A percentile compares a stretch with the other conserved stretches of the same genome.
These are phyloP conservation scores for Sarcodon aspratus DNA, from an alignment of 768 basidiomycete genomes.

Conservation along the genomic window DNA sequence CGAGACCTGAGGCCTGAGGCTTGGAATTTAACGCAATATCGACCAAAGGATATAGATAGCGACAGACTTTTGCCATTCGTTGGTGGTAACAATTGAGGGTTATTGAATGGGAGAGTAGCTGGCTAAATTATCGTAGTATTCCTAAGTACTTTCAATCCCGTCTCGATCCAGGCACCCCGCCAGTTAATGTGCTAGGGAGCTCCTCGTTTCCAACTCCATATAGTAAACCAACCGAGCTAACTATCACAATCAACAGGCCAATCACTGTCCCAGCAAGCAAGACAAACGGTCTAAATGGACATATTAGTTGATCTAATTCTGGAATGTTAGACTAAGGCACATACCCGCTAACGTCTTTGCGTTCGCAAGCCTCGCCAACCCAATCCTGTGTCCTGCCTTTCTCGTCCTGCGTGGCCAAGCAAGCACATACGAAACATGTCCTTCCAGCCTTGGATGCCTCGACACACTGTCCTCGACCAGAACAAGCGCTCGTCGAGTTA, in stretches of 20 bases:
- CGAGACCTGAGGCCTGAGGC: too few relatives aligned
- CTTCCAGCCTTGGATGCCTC: slow-evolving; percentile 46
- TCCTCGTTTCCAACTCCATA: slow-evolving; percentile 47
- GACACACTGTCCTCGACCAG: slow-evolving; percentile 59
- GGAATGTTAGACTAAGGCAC: slow-evolving; percentile 17
- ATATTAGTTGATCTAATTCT: not conserved
- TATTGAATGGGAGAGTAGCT: too few relatives aligned
- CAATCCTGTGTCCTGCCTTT: slow-evolving; percentile 52
- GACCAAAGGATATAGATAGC: too few relatives aligned
- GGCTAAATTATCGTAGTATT: too few relatives aligned
- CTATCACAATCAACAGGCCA: slow-evolving; percentile 49
- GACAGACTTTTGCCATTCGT: too few relatives aligned
- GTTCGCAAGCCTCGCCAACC: slow-evolving; percentile 70
- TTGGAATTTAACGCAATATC: too few relatives aligned
- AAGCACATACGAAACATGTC: slow-evolving; percentile 37
- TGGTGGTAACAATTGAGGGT: too few relatives aligned
- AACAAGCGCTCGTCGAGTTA: slow-evolving; percentile 55
- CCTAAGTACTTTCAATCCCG: slow-evolving; percentile 27
- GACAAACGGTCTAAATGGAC: slow-evolving; percentile 49
- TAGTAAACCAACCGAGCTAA: slow-evolving; percentile 58
- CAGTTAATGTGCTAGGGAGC: slow-evolving; percentile 66
- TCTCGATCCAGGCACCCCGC: slow-evolving; percentile 39
- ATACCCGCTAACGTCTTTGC: slow-evolving; percentile 72
- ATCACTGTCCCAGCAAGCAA: slow-evolving; percentile 61
- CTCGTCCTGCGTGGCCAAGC: slow-evolving; percentile 34